Evolutionary conservation across 2,329 filamentous ascomycete species (phyloP).

Genomic region (Xylaria multiplex): DNA sequence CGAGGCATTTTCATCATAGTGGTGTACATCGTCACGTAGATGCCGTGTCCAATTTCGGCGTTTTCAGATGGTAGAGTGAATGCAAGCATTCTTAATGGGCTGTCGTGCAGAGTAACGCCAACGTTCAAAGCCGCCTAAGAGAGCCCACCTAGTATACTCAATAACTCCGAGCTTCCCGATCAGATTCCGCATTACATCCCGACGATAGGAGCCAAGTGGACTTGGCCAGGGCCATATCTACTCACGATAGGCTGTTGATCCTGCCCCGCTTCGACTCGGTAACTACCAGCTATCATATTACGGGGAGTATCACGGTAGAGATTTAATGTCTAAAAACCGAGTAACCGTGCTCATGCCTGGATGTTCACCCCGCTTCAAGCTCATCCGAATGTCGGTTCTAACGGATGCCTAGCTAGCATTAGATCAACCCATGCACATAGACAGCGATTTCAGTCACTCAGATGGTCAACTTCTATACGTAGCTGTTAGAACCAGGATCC

Average conservation of each 20-base stretch:
- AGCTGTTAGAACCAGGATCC: not conserved
- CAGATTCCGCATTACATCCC: not conserved
- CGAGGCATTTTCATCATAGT: not conserved
- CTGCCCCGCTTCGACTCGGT: not conserved
- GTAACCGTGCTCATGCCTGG: not conserved
- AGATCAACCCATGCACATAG: not conserved
- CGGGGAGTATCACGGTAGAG: not conserved
- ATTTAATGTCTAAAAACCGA: not conserved
- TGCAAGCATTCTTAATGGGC: not conserved
- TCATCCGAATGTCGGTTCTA: not conserved
- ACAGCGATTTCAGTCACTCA: not conserved
- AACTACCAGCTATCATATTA: not conserved
- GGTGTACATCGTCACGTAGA: not conserved
- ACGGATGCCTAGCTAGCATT: not conserved
- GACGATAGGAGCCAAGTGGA: not conserved
- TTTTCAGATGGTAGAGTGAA: not conserved
- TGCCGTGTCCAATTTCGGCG: not conserved
- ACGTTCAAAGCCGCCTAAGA: not conserved
- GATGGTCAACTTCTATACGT: not conserved
- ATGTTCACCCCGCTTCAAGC: not conserved
- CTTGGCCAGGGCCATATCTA: not conserved
- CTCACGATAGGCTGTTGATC: not conserved
- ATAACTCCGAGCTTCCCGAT: not conserved
- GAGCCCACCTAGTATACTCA: not conserved
- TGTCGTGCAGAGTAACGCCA: not conserved